Evolutionary conservation across 495 filamentous ascomycete genomes (phyloP).

Genomic region (Xanthoparmelia taractica): DNA sequence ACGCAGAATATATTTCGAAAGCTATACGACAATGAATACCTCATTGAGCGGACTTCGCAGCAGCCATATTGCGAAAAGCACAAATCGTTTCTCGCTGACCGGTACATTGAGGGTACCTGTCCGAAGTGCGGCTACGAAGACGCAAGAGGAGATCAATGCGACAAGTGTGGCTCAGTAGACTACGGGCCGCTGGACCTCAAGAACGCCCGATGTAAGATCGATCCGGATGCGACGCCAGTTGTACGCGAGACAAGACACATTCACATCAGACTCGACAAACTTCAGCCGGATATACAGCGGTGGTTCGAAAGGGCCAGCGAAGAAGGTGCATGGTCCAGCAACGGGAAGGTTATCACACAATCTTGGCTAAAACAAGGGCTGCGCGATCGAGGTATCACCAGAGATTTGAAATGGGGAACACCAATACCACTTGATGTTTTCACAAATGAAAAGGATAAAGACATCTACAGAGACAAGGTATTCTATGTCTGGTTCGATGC

Average conservation of each 20-base stretch:
- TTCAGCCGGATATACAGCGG: conserved; percentile 62
- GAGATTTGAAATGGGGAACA: conserved; percentile 86
- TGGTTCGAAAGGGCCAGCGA: conserved; percentile 56
- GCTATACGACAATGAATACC: conserved; percentile 69
- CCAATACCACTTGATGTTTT: conserved; percentile 49
- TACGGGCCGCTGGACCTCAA: conserved; percentile 66
- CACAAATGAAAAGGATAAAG: conserved; percentile 28
- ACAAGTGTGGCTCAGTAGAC: conserved; percentile 62
- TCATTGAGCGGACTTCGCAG: conserved; percentile 65
- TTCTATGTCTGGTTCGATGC: conserved; percentile 99
- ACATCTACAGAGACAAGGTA: conserved; percentile 34
- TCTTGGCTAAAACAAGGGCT: conserved; percentile 78
- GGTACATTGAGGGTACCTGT: conserved; percentile 88
- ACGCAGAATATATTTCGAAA: conserved; percentile 77
- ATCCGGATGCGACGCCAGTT: conserved; percentile 63
- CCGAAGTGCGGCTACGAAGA: conserved; percentile 71
- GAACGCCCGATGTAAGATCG: conserved; percentile 67
- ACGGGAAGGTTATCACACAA: conserved; percentile 61
- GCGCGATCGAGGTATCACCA: conserved; percentile 78
- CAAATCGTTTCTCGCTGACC: conserved; percentile 79
- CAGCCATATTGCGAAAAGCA: conserved; percentile 88
- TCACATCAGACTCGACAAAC: conserved; percentile 70
- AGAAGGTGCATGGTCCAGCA: conserved; percentile 68
- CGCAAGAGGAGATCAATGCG: conserved; percentile 80
- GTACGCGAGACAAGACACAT: conserved; percentile 63